These are phyloP conservation scores for Pachysandra terminalis DNA, from an alignment of 164 flowering plant genomes.

Conservation along the genomic window DNA sequence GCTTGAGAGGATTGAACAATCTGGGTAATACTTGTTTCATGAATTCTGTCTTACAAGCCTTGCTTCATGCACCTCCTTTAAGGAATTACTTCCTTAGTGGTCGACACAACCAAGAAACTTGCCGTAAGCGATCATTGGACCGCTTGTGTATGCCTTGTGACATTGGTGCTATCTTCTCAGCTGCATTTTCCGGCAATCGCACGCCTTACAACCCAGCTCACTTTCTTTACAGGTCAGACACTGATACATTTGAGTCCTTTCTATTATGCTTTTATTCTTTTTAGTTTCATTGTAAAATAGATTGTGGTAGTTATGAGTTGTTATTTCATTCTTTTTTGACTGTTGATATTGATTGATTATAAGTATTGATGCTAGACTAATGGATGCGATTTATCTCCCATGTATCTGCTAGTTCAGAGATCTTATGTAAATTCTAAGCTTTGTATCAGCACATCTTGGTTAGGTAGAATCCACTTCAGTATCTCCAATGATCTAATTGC, in stretches of 20 bases:
- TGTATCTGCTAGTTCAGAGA: neutral
- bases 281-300: neutral
- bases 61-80: conserved; percentile 62
- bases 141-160: conserved; percentile 55
- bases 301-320: neutral
- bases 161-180: conserved; percentile 37
- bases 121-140: conserved; percentile 32
- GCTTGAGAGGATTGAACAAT: conserved; percentile 75
- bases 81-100: conserved; percentile 52
- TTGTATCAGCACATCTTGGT: no score
- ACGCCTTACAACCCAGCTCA: conserved; percentile 60
- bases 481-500: no score
- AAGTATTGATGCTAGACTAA: neutral
- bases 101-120: conserved; percentile 36
- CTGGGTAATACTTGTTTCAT: conserved; percentile 70
- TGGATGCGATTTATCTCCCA: neutral
- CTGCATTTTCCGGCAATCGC: conserved; percentile 53
- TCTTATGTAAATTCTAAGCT: neutral
- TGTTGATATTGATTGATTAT: neutral
- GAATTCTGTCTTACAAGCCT: conserved; percentile 67
- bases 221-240: conserved; percentile 57
- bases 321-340: neutral
- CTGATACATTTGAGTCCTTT: neutral
- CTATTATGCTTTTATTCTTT: neutral
- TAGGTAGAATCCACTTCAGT: no score